phyloP scores from a whole-genome alignment of 768 basidiomycete species.

The Cubamyces sp. region DNA sequence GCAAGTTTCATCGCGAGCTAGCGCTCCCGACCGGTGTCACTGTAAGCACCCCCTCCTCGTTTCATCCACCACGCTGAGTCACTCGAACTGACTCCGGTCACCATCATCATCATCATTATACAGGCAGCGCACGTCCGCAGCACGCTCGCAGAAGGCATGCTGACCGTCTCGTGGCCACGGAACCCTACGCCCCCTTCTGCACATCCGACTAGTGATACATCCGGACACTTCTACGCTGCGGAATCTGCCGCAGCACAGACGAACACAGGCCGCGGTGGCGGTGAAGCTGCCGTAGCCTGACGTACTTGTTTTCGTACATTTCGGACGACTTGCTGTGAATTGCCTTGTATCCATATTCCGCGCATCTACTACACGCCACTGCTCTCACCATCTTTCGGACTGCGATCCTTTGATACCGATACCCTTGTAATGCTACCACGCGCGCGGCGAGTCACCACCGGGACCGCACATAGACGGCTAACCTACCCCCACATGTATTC shows the following conservation, averaged over 20 bases:
- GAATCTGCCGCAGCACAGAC: neutral
- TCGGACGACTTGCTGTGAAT: neutral
- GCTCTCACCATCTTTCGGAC: no score
- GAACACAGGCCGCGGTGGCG: neutral
- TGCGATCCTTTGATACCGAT: no score
- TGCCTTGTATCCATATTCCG: neutral
- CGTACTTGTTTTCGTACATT: neutral
- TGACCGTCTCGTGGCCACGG: conserved; percentile 45
- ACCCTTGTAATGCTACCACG: no score
- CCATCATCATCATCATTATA: neutral
- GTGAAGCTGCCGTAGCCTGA: neutral
- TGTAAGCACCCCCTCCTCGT: conserved; percentile 29
- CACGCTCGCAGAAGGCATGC: conserved; percentile 43
- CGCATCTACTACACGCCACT: neutral
- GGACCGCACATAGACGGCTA: no score
- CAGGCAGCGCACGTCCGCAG: conserved; percentile 45
- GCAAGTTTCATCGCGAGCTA: conserved; percentile 42
- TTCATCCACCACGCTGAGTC: conserved; percentile 1
- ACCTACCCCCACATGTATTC: no score
- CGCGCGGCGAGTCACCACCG: no score
- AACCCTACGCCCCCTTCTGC: conserved; percentile 2
- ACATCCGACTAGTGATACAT: neutral
- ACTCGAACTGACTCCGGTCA: conserved; percentile 4
- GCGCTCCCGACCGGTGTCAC: conserved; percentile 42
- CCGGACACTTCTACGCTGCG: neutral